Conservation (phyloP, 805 yeast genomes). For the Monosporozyma yasuniensis region DNA sequence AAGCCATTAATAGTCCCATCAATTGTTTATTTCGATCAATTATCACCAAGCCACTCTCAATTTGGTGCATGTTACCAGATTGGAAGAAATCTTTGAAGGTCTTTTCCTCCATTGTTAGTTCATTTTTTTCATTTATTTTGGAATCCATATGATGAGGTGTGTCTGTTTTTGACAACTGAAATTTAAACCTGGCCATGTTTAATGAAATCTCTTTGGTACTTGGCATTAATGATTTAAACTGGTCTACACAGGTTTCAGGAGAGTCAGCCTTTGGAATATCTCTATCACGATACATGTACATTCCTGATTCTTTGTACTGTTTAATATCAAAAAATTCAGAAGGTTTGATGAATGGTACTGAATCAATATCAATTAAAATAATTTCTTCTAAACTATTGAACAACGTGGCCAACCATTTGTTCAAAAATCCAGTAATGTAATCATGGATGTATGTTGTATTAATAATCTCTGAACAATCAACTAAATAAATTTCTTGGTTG, state of each 20-base stretch:
- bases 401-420: conserved; percentile 48
- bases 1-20: conserved; percentile 21
- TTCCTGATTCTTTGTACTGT: conserved; percentile 17
- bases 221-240: background rate
- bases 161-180: background rate
- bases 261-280: conserved; percentile 15
- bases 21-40: conserved; percentile 19
- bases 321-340: conserved; percentile 25
- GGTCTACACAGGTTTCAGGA: conserved; percentile 18
- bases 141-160: background rate
- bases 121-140: background rate
- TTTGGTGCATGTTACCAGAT: conserved; percentile 20
- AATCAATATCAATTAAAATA: conserved; percentile 46
- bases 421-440: conserved; percentile 21
- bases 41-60: conserved; percentile 29
- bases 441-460: conserved; percentile 11
- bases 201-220: background rate
- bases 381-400: conserved; percentile 48
- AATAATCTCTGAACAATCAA: conserved; percentile 17
- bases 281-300: conserved; percentile 27
- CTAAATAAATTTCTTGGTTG: conserved; percentile 18
- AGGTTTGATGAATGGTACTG: conserved; percentile 36
- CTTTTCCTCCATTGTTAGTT: conserved; percentile 8
- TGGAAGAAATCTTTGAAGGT: conserved; percentile 19
- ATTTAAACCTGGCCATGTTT: background rate